Conservation (phyloP, 257 asterid species). For the Gentiana macrophylla region DNA sequence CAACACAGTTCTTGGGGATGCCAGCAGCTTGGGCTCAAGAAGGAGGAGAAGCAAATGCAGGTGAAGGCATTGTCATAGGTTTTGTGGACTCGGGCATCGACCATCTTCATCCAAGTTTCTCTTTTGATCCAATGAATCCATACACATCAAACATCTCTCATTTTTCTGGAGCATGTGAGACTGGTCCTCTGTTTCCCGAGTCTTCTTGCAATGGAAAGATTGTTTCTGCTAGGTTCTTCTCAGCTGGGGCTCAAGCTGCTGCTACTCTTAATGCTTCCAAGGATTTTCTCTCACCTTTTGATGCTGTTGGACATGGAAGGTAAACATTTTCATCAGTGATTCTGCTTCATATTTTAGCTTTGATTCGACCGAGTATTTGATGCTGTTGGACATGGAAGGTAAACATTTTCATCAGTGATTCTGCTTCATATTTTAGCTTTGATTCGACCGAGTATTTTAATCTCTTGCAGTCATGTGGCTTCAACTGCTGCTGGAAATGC, state of each 20-base stretch:
- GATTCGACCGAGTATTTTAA: neutral
- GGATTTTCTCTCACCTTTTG: slow-evolving; percentile 69
- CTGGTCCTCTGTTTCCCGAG: slow-evolving; percentile 58
- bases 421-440: too few relatives aligned
- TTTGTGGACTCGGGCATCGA: slow-evolving; percentile 77
- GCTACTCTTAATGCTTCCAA: slow-evolving; percentile 39
- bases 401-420: neutral
- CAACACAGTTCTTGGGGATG: slow-evolving; percentile 52
- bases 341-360: too few relatives aligned
- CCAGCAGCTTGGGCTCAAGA: slow-evolving; percentile 54
- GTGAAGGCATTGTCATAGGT: slow-evolving; percentile 87
- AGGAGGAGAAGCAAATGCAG: slow-evolving; percentile 58
- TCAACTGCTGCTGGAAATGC: slow-evolving; percentile 87
- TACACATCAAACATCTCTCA: slow-evolving; percentile 26
- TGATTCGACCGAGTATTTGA: neutral
- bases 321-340: slow-evolving; percentile 1
- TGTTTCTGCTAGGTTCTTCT: slow-evolving; percentile 67
- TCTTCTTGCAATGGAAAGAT: slow-evolving; percentile 76
- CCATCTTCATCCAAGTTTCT: slow-evolving; percentile 66
- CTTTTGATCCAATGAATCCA: slow-evolving; percentile 43
- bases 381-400: slow-evolving; percentile 99
- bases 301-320: slow-evolving; percentile 94
- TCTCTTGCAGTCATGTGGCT: slow-evolving; percentile 72
- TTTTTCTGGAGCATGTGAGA: slow-evolving; percentile 65
- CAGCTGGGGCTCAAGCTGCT: slow-evolving; percentile 57